phyloP scores from a whole-genome alignment of 495 filamentous ascomycete genomes.

The Tirmania nivea region DNA sequence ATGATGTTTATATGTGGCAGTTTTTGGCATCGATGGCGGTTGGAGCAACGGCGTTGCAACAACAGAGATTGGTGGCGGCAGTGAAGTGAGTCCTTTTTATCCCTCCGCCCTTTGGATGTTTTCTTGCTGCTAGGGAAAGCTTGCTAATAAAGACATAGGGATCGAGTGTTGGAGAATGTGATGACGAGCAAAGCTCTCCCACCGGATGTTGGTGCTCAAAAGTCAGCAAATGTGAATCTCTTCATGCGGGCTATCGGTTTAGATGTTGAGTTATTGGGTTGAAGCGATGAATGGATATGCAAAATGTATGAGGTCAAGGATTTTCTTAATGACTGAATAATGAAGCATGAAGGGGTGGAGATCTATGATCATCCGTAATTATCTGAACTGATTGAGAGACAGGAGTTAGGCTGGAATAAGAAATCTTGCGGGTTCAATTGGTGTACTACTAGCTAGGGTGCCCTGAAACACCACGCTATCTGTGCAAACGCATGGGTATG shows the following conservation, averaged over 20 bases:
- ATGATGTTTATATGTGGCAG: slow-evolving; percentile 94
- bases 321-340: too few species aligned
- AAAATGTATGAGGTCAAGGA: too few species aligned
- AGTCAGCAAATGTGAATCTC: slow-evolving; percentile 78
- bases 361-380: too few species aligned
- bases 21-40: slow-evolving; percentile 88
- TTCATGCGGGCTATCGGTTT: slow-evolving; percentile 97
- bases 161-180: slow-evolving; percentile 93
- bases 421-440: too few species aligned
- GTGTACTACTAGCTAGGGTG: too few species aligned
- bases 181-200: slow-evolving; percentile 69
- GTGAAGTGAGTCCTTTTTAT: slow-evolving; percentile 43
- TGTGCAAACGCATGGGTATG: too few species aligned
- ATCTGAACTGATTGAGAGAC: too few species aligned
- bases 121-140: not conserved
- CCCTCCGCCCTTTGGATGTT: not conserved
- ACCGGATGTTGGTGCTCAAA: slow-evolving; percentile 53
- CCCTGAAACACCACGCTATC: too few species aligned
- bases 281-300: too few species aligned
- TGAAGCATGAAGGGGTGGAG: too few species aligned
- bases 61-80: slow-evolving; percentile 77
- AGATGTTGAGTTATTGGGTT: slow-evolving; percentile 75
- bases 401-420: too few species aligned
- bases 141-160: slow-evolving; percentile 24
- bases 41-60: slow-evolving; percentile 76